Conservation (phyloP, 2,329 filamentous ascomycete genomes). For the Xylaria sp. region DNA sequence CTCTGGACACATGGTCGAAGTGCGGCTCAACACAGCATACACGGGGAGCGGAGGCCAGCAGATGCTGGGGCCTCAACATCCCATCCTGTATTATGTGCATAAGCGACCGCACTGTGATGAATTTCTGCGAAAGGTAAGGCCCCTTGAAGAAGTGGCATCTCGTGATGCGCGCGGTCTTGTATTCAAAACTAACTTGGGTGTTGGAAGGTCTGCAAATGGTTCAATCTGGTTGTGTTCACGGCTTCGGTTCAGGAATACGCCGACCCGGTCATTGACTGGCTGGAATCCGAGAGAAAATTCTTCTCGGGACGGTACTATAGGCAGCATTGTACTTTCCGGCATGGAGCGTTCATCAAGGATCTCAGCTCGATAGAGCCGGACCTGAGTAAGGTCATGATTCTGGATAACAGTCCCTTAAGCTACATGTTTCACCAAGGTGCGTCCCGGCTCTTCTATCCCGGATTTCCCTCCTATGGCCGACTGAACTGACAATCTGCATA, state of each 20-base stretch:
- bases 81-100: slow-evolving; percentile 97
- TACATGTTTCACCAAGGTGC: slow-evolving; percentile 97
- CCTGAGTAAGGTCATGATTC: slow-evolving; percentile 95
- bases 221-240: slow-evolving; percentile 93
- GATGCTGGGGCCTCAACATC: slow-evolving; percentile 76
- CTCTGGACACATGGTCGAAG: slow-evolving; percentile 97
- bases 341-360: slow-evolving; percentile 97
- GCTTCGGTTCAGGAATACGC: slow-evolving; percentile 98
- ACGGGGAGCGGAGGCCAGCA: slow-evolving; percentile 62
- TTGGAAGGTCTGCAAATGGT: slow-evolving; percentile 84
- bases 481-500: slow-evolving; percentile 36
- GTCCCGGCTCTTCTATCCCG: slow-evolving; percentile 42
- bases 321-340: slow-evolving; percentile 92
- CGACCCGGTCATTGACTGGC: slow-evolving; percentile 97
- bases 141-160: background rate
- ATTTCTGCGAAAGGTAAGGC: slow-evolving; percentile 73
- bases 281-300: slow-evolving; percentile 94
- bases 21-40: slow-evolving; percentile 71
- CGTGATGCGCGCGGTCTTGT: background rate
- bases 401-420: slow-evolving; percentile 96
- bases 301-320: slow-evolving; percentile 92
- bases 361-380: slow-evolving; percentile 93
- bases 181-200: slow-evolving; percentile 21
- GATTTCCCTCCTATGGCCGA: background rate
- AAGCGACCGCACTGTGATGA: slow-evolving; percentile 97